These are phyloP conservation scores for Chara braunii DNA, from an alignment of 139 green algal species.

Conservation along the genomic window DNA sequence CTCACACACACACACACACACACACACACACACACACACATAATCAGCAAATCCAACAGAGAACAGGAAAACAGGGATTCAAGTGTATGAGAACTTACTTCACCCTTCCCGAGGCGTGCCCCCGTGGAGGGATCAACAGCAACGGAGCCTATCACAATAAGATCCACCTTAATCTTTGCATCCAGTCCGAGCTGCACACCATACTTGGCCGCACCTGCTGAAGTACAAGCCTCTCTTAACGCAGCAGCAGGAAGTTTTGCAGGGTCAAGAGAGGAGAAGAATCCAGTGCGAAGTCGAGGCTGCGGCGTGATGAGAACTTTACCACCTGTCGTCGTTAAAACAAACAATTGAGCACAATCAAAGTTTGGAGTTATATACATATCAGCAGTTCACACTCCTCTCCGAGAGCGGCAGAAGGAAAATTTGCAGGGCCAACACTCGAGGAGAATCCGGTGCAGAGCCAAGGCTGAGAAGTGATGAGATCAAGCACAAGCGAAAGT, in stretches of 20 bases:
- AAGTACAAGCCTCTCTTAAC: constrained; percentile 43
- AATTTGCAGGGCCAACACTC: no score
- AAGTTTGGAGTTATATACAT: no score
- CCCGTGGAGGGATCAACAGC: constrained; percentile 39
- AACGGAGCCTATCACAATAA: constrained; percentile 42
- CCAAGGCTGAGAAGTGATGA: no score
- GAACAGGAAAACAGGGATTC: no score
- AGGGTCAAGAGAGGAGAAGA: constrained; percentile 57
- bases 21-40: no score
- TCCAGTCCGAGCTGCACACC: constrained; percentile 16
- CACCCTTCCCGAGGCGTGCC: constrained; percentile 40
- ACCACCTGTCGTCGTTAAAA: constrained; percentile 14
- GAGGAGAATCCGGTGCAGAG: no score
- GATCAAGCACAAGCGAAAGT: no score
- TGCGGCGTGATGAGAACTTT: constrained; percentile 67
- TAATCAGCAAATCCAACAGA: no score
- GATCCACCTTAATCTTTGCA: constrained; percentile 34
- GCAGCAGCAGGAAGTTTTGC: constrained; percentile 21
- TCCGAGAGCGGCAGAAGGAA: no score
- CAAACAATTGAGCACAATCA: no score
- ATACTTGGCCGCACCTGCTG: constrained; percentile 37
- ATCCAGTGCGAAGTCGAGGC: constrained; percentile 65
- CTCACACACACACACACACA: no score
- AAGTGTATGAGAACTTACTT: constrained; percentile 15
- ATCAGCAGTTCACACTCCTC: no score